Base-by-base conservation (phyloP, 306 rosid genomes). In the Cicer judaicum region DNA sequence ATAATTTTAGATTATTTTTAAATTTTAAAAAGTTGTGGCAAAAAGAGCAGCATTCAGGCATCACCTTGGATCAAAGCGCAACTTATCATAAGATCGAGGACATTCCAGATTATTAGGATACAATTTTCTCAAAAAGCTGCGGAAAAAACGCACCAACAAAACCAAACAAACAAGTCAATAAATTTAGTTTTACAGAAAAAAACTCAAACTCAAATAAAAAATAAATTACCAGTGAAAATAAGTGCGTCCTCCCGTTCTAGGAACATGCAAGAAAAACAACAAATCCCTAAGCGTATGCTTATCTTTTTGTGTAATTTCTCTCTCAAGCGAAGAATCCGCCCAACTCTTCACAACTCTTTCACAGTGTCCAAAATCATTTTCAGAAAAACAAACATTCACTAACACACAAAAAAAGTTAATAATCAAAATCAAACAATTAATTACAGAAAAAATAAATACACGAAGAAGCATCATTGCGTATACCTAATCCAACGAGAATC, bases 21-120 rank as follows among this genome's bases (percentile, higher is more conserved):
- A 29, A 29, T 29, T 29, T 7, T 4, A 15, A 15, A 73, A 42
- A 60, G 71, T 13, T 7, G 44, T 16, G 19, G 67, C 2, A 74
- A 63, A 9, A 64, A 44, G 19, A 48, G 7, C 10, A 18, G 18
- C 40, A 43, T 18, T 40, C 18, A 38, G 62, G 67, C 66, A 53
- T 52, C 71, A 92, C 99, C 99, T 92, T n/a, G 99, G 98, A 87
- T 95, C 93, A 79, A 95, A 92, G 43, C 87, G 98, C 83, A 95
- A 87, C 88, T 81, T 95, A 83, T 92, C 98, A 77, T 95, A 95
- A 47, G 99, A 95, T 29, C 93, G 96, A 40, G 99, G 98, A 73
- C 99, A 95, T 80, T 95, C 99, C 73, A 92, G 72, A 77, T 82
- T 82, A 80, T 62, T 79, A 19, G 91, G 88, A 76, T 92, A 92